Base-by-base conservation (phyloP, 2,329 filamentous ascomycete species). In the Trichophyton simii region DNA sequence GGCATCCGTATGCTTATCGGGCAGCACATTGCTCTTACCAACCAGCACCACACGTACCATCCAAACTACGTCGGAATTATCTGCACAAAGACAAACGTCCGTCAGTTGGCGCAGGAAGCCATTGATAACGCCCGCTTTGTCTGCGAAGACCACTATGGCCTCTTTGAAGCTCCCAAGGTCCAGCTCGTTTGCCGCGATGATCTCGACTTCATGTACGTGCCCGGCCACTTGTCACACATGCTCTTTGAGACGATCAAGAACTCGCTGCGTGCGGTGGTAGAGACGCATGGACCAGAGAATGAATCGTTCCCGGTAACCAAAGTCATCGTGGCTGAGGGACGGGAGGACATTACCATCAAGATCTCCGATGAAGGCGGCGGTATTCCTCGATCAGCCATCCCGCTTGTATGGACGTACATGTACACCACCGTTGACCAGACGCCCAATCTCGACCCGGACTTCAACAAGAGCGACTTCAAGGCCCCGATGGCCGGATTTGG, bases 331-430 rank as follows among this genome's bases (percentile, higher is more conserved):
- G 94, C 94, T 36, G 92, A 99, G 76, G 94, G 94, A 62, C 92
- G 94, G 73, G 94, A 99, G 76, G 94, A 99, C 71, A 99, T 99
- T 69, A 99, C 94, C 3, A 96, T 99, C 79, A 99, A 99, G 77
- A 88, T 99, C 68, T 89, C 88, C 3, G 94, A 99, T 73, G 94
- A 99, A 76, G 94, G 94, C 63, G 94, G 94, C 65, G 94, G 94
- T 64, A 97, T 99, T 60, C 91, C 94, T 0, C 81, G 94, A 69
- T 95, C 88, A 68, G 84, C 90, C 59, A 97, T 99, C 65, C 94
- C 94, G 3, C 82, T 99, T 13, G 94, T 97, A n/a, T 99, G 94
- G 94, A 99, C 94, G 11, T 99, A 99, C 75, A 99, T 97, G 94
- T 99, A 99, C 75, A 99, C 94, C 41, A 99, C 94, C 1, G 94